Evolutionary conservation across 441 rosid genomes (phyloP), one percentile per base, ranked within the genome.

Genomic region (Arabidopsis hybrid): DNA sequence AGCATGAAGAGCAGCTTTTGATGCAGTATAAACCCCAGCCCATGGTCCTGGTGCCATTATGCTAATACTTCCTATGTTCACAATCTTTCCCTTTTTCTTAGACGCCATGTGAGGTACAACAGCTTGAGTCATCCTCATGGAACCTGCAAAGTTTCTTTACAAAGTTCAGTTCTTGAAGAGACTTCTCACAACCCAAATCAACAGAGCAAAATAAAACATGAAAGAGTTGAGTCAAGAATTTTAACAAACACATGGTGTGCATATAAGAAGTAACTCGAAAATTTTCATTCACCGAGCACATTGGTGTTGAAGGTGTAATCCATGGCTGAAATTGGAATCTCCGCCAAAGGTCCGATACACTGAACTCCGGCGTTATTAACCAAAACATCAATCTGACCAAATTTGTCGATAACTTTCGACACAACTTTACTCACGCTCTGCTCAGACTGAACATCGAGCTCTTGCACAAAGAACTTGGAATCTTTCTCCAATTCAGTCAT

Each of bases 1-100:
- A 8, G 95, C 81, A 80, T 90, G 97, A 72, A 92, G 82, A 67
- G 99, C 92, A 60, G 99, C 92, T 84, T 94, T 94, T 43, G 93
- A 84, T 46, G 97, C 87, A 40, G 87, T 83, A 62, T 92, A 92
- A 67, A 81, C 92, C 38, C 97, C 97, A 53, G 92, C 71, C 97
- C 97, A 93, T 1, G 94, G 97, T 52, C 84, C 83, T 32, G 95
- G 89, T 64, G 85, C 84, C 82, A 83, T 45, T 43, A 64, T 92
- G 46, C 84, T 66, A 13, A 90, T 83, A 71, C 99, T 92, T 75
- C 97, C 97, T 31, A 92, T 69, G 42, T 91, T 89, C 55, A 89
- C 89, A 17, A 94, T 83, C 79, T 82, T 92, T 13, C 97, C 95
- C 51, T 80, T 85, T 64, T 74, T 92, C 84, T 89, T 85, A 11